Conservation (phyloP, 2,329 filamentous ascomycete species). For the Sclerotiophoma versabilis region DNA sequence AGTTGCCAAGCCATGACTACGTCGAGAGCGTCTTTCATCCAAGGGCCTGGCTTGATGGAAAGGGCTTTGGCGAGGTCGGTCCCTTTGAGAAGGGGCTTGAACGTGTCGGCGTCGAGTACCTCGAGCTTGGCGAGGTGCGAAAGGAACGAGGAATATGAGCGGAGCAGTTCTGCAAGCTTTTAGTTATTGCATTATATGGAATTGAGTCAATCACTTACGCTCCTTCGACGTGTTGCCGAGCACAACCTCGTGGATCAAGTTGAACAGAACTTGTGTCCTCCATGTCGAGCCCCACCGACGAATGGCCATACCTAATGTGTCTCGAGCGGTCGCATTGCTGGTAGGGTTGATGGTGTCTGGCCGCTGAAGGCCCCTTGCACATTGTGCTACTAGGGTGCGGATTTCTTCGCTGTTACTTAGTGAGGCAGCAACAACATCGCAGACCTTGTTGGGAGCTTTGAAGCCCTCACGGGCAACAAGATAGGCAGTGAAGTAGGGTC, state of each 20-base stretch:
- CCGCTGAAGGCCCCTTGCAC: conserved; percentile 57
- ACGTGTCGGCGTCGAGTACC: conserved; percentile 58
- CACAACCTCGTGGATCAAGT: conserved; percentile 69
- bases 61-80: conserved; percentile 73
- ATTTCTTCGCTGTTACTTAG: conserved; percentile 70
- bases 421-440: conserved; percentile 70
- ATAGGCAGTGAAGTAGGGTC: conserved; percentile 58
- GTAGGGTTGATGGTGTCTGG: conserved; percentile 55
- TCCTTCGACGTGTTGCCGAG: conserved; percentile 48
- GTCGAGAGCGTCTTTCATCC: conserved; percentile 82
- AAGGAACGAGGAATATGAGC: conserved; percentile 63
- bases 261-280: conserved; percentile 73
- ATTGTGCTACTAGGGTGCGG: conserved; percentile 62
- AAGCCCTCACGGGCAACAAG: conserved; percentile 78
- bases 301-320: conserved; percentile 76
- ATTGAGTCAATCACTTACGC: conserved; percentile 46
- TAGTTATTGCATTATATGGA: conserved; percentile 6
- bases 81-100: conserved; percentile 71
- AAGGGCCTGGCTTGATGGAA: conserved; percentile 73
- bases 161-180: conserved; percentile 51
- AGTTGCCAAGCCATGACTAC: conserved; percentile 89
- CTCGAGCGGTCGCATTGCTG: conserved; percentile 59
- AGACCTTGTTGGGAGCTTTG: conserved; percentile 78
- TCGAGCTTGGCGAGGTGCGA: conserved; percentile 57
- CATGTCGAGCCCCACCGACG: conserved; percentile 76